Evolutionary conservation across 768 basidiomycete species (phyloP).

Genomic region (Russula vinacea): DNA sequence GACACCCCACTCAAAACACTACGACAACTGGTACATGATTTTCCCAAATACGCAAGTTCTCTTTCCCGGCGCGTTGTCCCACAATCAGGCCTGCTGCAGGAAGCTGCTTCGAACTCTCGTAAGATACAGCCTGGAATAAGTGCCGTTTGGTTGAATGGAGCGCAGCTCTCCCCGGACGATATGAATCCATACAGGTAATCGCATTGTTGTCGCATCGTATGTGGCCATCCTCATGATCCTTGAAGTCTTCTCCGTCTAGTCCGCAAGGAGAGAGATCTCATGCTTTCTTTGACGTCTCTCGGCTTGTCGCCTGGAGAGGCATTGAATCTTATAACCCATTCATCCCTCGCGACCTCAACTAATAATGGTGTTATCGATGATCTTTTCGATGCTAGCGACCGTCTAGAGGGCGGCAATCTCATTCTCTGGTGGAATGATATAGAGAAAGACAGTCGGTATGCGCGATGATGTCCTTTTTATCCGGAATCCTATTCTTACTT

Average conservation of each 20-base stretch:
- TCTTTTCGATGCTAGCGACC: conserved; percentile 89
- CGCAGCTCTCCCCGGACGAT: conserved; percentile 55
- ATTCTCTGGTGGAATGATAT: conserved; percentile 91
- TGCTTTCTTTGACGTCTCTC: conserved; percentile 56
- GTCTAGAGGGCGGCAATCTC: conserved; percentile 68
- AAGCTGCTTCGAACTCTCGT: conserved; percentile 55
- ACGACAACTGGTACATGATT: conserved; percentile 74
- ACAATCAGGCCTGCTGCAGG: conserved; percentile 48
- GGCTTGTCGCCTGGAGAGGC: conserved; percentile 65
- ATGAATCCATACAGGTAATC: conserved; percentile 64
- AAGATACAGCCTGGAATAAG: conserved; percentile 53
- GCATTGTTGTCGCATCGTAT: neutral
- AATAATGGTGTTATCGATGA: conserved; percentile 56
- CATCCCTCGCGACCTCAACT: conserved; percentile 53
- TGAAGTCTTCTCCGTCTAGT: conserved; percentile 63
- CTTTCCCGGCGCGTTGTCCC: conserved; percentile 66
- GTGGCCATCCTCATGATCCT: conserved; percentile 4
- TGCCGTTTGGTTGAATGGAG: conserved; percentile 81
- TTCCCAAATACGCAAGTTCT: conserved; percentile 78
- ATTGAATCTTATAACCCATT: conserved; percentile 69
- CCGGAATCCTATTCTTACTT: neutral
- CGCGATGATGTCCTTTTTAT: conserved; percentile 23
- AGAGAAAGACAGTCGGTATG: conserved; percentile 72
- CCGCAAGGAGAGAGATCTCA: conserved; percentile 63
- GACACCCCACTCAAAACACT: conserved; percentile 52